Base-by-base conservation (phyloP, 805 yeast species). In the Kluyveromyces wickerhamii region DNA sequence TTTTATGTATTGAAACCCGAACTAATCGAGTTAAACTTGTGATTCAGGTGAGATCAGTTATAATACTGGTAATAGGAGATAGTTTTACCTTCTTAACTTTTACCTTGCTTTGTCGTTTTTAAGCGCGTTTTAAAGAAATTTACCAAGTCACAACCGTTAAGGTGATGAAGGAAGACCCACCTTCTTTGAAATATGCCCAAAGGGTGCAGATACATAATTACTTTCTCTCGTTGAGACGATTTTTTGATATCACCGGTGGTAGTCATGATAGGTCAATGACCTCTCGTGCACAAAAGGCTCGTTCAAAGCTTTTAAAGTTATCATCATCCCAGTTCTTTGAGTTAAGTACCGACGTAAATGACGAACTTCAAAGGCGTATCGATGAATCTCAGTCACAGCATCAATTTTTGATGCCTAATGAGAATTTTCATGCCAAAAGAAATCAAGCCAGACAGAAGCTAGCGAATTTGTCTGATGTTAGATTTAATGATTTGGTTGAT, bases 381-480 rank as follows among this genome's bases (percentile, higher is more conserved):
- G 73, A 66, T 44, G 79, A 77, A 45, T 66, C 71, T 24, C 63
- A 71, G 34, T 66, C 71, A 20, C 74, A 72, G 44, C 77, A 82
- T 1, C 76, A 73, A 36, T 76, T 71, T 49, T 66, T 89, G 35
- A 66, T 77, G 25, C 88, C 95, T 5, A 74, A 75, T 48, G 66
- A 72, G 5, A 68, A 71, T 13, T 86, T 85, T 61, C 98, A 92
- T 58, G 88, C 94, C 27, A 88, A 87, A 54, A 73, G 99, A 52
- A 94, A 92, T 54, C 94, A 87, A 58, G 97, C 98, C 2, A 72
- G 99, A 48, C 84, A 84, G 57, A 89, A 88, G 60, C 69, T 92
- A 46, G 80, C 96, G 4, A 76, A 83, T 32, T 71, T 92, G 39
- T 92, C 95, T 2, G 77, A 78, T 32, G 57, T 78, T 3, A 63